Evolutionary conservation across 2,329 filamentous ascomycete species (phyloP).

Genomic region (Neospermospora avenae): DNA sequence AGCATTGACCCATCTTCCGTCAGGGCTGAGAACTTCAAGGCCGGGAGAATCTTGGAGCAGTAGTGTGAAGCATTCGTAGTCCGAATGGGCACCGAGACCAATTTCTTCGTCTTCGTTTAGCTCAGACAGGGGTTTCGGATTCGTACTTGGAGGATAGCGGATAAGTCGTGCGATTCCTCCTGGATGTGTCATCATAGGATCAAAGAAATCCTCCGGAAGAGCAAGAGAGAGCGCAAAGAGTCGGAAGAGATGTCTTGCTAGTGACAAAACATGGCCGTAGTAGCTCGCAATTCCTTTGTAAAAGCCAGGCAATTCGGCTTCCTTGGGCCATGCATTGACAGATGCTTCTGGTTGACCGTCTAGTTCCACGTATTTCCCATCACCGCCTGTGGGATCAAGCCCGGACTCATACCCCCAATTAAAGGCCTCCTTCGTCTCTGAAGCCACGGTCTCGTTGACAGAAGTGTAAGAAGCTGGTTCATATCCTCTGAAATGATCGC

Average conservation of each 20-base stretch:
- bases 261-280: conserved; percentile 27
- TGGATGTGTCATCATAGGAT: conserved; percentile 41
- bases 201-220: conserved; percentile 42
- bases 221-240: conserved; percentile 40
- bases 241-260: conserved; percentile 39
- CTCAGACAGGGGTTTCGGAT: conserved; percentile 28
- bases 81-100: conserved; percentile 48
- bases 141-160: conserved; percentile 46
- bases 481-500: conserved; percentile 45
- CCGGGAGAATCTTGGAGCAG: conserved; percentile 51
- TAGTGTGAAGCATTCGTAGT: conserved; percentile 55
- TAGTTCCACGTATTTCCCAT: conserved; percentile 34
- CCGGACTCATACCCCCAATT: conserved; percentile 35
- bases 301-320: conserved; percentile 31
- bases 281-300: conserved; percentile 31
- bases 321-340: conserved; percentile 32
- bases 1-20: conserved; percentile 44
- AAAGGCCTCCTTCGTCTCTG: conserved; percentile 46
- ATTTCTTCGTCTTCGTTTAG: conserved; percentile 31
- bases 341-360: conserved; percentile 28
- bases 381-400: conserved; percentile 31
- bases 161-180: conserved; percentile 45
- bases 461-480: conserved; percentile 46
- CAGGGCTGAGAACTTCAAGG: conserved; percentile 49
- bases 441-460: conserved; percentile 42